These are phyloP conservation scores for Salix udensis DNA, from an alignment of 345 rosid genomes.

Conservation along the genomic window DNA sequence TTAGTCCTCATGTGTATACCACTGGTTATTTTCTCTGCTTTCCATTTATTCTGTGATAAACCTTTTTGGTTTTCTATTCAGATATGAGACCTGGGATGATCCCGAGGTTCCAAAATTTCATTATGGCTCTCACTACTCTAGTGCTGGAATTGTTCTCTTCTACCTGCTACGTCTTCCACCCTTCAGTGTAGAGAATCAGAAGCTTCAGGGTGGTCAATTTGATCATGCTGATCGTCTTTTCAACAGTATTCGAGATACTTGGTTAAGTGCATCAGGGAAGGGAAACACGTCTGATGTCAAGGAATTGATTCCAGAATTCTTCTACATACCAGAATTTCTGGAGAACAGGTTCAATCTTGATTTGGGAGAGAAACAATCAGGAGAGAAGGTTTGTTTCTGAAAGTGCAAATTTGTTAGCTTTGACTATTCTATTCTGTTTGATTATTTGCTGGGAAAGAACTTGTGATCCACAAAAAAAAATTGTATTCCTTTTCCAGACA, in stretches of 20 bases:
- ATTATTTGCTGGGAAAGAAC: neutral
- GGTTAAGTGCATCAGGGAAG: conserved; percentile 98
- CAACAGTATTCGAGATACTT: conserved; percentile 84
- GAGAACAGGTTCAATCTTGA: conserved; percentile 80
- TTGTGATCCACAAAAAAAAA: neutral
- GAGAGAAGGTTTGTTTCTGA: conserved; percentile 79
- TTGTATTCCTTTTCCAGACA: neutral
- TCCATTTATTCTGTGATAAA: neutral
- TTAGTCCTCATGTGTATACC: conserved; percentile 16
- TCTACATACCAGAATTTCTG: conserved; percentile 94
- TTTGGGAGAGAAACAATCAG: conserved; percentile 97
- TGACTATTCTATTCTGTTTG: conserved; percentile 7
- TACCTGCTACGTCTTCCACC: conserved; percentile 98
- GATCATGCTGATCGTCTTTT: conserved; percentile 99
- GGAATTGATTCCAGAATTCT: conserved; percentile 97
- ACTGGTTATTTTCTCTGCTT: neutral
- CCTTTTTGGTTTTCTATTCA: conserved; percentile 32
- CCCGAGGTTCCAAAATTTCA: conserved; percentile 99
- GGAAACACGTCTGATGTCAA: conserved; percentile 98
- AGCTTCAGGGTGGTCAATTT: conserved; percentile 98
- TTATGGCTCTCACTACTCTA: conserved; percentile 99
- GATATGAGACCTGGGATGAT: conserved; percentile 99
- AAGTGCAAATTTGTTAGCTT: neutral
- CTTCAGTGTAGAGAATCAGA: conserved; percentile 94
- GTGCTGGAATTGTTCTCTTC: conserved; percentile 99